Evolutionary conservation across 495 filamentous ascomycete species (phyloP).

Genomic region (Aspergillus cristatus): DNA sequence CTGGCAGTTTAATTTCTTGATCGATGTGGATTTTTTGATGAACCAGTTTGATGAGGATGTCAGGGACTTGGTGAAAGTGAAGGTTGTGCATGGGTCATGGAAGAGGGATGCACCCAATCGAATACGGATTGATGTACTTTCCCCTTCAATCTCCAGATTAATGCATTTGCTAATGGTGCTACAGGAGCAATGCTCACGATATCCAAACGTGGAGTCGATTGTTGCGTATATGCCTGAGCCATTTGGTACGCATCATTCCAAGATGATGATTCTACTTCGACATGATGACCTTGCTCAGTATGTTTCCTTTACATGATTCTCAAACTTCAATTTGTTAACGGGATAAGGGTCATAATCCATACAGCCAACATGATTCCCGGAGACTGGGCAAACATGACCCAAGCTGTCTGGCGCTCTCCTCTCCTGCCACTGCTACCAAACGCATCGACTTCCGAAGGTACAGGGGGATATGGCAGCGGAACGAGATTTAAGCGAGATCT

Average conservation of each 20-base stretch:
- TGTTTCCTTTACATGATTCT: constrained; percentile 6
- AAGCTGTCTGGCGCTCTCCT: constrained; percentile 77
- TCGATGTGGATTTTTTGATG: constrained; percentile 73
- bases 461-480: constrained; percentile 46
- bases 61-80: constrained; percentile 52
- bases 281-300: constrained; percentile 68
- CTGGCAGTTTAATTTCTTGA: constrained; percentile 86
- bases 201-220: constrained; percentile 60
- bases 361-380: constrained; percentile 81
- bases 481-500: constrained; percentile 67
- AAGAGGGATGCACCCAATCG: constrained; percentile 58
- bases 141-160: neutral
- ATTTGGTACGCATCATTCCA: constrained; percentile 82
- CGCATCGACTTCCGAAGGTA: constrained; percentile 3
- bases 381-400: constrained; percentile 84
- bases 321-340: constrained; percentile 1
- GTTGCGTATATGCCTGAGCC: constrained; percentile 75
- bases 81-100: constrained; percentile 85
- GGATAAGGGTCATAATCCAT: constrained; percentile 58
- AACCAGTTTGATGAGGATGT: constrained; percentile 62
- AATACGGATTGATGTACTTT: constrained; percentile 50
- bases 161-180: neutral
- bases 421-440: constrained; percentile 44
- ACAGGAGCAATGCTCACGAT: constrained; percentile 51
- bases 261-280: constrained; percentile 77